phyloP scores from a whole-genome alignment of 2,329 filamentous ascomycete genomes.

The Saccharata proteae region DNA sequence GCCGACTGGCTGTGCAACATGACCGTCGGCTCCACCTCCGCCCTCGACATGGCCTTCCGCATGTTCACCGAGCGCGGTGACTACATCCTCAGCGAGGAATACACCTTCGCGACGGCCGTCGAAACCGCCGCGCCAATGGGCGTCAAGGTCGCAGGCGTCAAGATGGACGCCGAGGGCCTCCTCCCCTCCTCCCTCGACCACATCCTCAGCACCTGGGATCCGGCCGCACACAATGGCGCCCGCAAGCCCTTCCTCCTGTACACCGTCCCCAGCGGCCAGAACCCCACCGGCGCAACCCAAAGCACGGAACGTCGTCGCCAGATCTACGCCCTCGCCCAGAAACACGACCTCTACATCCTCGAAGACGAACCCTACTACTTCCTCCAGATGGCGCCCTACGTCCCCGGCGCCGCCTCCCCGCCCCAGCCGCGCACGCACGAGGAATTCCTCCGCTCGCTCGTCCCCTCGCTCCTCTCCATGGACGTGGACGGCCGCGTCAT shows the following conservation, averaged over 20 bases:
- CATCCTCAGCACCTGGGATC: conserved; percentile 55
- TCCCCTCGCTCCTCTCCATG: conserved; percentile 66
- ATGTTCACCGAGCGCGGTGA: conserved; percentile 71
- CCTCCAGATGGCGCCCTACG: conserved; percentile 73
- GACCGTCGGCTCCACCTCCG: conserved; percentile 75
- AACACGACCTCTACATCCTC: conserved; percentile 76
- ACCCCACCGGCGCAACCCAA: conserved; percentile 81
- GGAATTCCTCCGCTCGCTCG: conserved; percentile 60
- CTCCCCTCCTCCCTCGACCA: conserved; percentile 50
- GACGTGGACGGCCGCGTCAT: conserved; percentile 81
- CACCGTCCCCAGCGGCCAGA: conserved; percentile 72
- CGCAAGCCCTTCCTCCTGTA: conserved; percentile 58
- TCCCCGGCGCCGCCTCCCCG: conserved; percentile 40
- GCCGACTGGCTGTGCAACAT: conserved; percentile 79
- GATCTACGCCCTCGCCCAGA: conserved; percentile 66
- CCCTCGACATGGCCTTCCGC: conserved; percentile 70
- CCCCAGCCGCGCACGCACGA: conserved; percentile 47
- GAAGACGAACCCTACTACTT: conserved; percentile 96
- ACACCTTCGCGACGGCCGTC: conserved; percentile 71
- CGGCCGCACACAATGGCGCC: conserved; percentile 32
- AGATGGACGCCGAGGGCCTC: conserved; percentile 56
- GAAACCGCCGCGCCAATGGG: conserved; percentile 55
- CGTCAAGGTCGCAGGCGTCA: conserved; percentile 46
- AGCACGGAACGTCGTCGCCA: conserved; percentile 52
- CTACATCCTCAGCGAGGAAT: conserved; percentile 75